Base-by-base conservation (phyloP, 2,329 filamentous ascomycete species). In the Aspergillus candidus region DNA sequence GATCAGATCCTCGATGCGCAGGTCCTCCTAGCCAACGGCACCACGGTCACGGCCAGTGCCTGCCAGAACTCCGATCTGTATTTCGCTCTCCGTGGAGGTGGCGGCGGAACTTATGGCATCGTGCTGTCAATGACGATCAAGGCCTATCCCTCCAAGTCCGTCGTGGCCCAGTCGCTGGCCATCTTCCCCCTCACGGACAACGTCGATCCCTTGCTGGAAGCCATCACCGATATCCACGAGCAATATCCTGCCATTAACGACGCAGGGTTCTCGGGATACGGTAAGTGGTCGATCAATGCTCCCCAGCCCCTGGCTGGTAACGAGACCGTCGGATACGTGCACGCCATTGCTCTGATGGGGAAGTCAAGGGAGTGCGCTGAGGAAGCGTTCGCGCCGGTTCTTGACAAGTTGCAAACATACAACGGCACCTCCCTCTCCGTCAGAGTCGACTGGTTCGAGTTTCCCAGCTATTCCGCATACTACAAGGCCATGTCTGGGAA, bases 401-500 rank as follows among this genome's bases (percentile, higher is more conserved):
- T 53, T 11, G 11, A 41, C 1, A 49, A 15, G 7, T 14, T 53
- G 7, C 10, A 39, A 8, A 31, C 35, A 6, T 44, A 48, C 32
- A 33, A 43, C 11, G 33, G 40, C 12, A 44, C 41, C 6, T 38
- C 33, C 8, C 32, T 51, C 8, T 32, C 43, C 11, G 29, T 47
- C 30, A 45, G 45, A 1, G 43, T 52, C 4, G 50, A 51, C 3
- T 55, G 45, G 40, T 52, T 62, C 12, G 54, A 59, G 43, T 54
- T 66, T 29, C 47, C 54, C 12, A 55, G 50, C 13, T 64, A 62
- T 37, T 43, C 48, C 12, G 41, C 47, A 10, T 62, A 57, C 42
- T 67, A 63, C 48, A 35, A 45, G 18, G 43, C 54, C 32, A 44
- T 54, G 50, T 58, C 59, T 13, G 57, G 58, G 6, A 51, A 56